Evolutionary conservation across 306 rosid genomes (phyloP).

Genomic region (Aeschynomene evenia): DNA sequence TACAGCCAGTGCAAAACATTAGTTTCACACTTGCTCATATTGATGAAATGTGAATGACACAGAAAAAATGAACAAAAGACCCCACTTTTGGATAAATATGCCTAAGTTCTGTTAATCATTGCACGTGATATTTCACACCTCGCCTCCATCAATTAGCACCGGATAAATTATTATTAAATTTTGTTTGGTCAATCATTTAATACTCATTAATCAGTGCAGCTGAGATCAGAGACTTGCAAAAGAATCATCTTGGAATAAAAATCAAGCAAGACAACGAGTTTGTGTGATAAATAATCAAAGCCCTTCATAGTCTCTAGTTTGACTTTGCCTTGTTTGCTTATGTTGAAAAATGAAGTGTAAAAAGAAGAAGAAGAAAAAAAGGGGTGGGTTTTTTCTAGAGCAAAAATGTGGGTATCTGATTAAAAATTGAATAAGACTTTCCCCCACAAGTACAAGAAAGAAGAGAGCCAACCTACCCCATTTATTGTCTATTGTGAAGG

Average conservation of each 20-base stretch:
- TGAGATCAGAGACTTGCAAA: neutral
- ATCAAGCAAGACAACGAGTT: neutral
- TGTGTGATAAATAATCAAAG: neutral
- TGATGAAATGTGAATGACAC: neutral
- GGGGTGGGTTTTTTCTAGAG: too few species aligned
- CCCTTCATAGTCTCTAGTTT: neutral
- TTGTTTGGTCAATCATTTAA: neutral
- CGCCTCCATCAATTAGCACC: neutral
- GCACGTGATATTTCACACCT: neutral
- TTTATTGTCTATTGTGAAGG: constrained; percentile 14
- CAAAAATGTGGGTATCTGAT: constrained; percentile 17
- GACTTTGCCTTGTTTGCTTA: neutral
- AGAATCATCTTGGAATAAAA: neutral
- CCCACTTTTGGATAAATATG: constrained; percentile 5
- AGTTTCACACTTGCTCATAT: constrained; percentile 20
- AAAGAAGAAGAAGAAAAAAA: too few species aligned
- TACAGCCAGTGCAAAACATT: neutral
- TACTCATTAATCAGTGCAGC: neutral
- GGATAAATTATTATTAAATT: too few species aligned
- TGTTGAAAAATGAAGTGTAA: neutral
- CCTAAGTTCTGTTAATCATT: neutral
- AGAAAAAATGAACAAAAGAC: neutral
- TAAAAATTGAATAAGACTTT: too few species aligned
- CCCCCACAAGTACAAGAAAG: too few species aligned
- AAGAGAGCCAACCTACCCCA: constrained; percentile 16